These are phyloP conservation scores for Stachybotrys echinatus DNA, from an alignment of 2,329 filamentous ascomycete genomes.

Conservation along the genomic window DNA sequence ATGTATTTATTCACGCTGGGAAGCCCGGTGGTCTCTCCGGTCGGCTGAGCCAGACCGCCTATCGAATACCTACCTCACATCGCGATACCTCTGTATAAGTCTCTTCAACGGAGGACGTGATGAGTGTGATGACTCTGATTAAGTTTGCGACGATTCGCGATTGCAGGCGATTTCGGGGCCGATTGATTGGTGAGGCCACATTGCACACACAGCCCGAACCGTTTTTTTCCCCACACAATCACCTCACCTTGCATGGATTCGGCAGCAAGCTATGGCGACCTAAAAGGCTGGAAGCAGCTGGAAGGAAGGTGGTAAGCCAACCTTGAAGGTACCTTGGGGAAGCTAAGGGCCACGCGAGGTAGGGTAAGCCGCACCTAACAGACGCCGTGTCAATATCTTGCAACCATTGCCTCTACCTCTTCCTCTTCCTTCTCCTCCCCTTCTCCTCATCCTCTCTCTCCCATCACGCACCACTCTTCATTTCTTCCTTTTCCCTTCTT, in stretches of 20 bases:
- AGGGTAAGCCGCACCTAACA: background rate
- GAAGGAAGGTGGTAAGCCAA: background rate
- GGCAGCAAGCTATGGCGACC: too few relatives aligned
- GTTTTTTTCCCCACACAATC: background rate
- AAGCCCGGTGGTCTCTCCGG: too few relatives aligned
- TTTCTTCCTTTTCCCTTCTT: constrained; percentile 6
- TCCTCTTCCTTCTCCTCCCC: constrained; percentile 7
- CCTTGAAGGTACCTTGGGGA: background rate
- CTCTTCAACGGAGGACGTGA: too few relatives aligned
- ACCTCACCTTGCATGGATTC: background rate
- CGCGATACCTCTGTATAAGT: too few relatives aligned
- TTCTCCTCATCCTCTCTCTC: constrained; percentile 5
- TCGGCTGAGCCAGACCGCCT: too few relatives aligned
- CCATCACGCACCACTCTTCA: background rate
- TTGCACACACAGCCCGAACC: background rate
- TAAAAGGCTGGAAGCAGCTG: background rate
- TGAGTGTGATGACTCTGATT: too few relatives aligned
- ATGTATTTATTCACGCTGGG: too few relatives aligned
- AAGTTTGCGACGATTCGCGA: too few relatives aligned
- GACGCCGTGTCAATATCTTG: too few relatives aligned
- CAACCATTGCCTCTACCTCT: background rate
- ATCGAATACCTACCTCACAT: too few relatives aligned
- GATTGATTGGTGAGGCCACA: background rate
- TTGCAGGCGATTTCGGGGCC: background rate
- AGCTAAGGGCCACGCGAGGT: background rate